Conservation (phyloP, 495 filamentous ascomycete species). For the Penicillium canescens region DNA sequence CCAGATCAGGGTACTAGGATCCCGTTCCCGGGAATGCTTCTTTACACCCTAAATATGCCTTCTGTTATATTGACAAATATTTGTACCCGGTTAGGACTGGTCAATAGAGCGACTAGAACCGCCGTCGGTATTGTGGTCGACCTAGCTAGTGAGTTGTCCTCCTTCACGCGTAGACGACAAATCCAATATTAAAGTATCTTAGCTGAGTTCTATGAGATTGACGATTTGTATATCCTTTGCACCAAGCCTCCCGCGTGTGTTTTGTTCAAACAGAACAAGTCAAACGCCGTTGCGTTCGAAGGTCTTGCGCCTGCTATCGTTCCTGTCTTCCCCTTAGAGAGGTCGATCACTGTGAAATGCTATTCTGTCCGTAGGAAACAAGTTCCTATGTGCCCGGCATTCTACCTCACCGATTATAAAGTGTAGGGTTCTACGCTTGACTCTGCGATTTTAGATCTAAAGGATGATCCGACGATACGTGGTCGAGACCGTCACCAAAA, state of each 20-base stretch:
- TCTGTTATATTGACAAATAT: neutral
- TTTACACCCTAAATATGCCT: conserved; percentile 14
- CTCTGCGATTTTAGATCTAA: conserved; percentile 4
- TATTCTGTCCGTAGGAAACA: conserved; percentile 1
- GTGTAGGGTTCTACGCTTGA: conserved; percentile 2
- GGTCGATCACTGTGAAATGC: neutral
- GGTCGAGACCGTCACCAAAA: conserved; percentile 10
- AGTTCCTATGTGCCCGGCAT: conserved; percentile 3
- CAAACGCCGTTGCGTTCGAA: neutral
- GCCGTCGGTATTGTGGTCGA: conserved; percentile 13
- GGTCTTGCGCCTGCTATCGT: neutral
- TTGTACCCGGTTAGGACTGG: neutral
- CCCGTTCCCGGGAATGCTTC: conserved; percentile 15
- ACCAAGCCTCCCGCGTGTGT: conserved; percentile 14
- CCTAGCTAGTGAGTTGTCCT: conserved; percentile 7
- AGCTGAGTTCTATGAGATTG: conserved; percentile 14
- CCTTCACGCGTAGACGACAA: no score
- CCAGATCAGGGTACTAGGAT: neutral
- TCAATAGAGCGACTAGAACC: conserved; percentile 13
- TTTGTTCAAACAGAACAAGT: conserved; percentile 12
- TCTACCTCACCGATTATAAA: conserved; percentile 8
- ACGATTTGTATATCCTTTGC: conserved; percentile 19
- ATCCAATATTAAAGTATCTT: conserved; percentile 4
- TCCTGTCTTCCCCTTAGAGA: conserved; percentile 2
- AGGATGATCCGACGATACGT: conserved; percentile 1